These are phyloP conservation scores for Elasticomyces elasticus DNA, from an alignment of 495 filamentous ascomycete genomes.

Conservation along the genomic window DNA sequence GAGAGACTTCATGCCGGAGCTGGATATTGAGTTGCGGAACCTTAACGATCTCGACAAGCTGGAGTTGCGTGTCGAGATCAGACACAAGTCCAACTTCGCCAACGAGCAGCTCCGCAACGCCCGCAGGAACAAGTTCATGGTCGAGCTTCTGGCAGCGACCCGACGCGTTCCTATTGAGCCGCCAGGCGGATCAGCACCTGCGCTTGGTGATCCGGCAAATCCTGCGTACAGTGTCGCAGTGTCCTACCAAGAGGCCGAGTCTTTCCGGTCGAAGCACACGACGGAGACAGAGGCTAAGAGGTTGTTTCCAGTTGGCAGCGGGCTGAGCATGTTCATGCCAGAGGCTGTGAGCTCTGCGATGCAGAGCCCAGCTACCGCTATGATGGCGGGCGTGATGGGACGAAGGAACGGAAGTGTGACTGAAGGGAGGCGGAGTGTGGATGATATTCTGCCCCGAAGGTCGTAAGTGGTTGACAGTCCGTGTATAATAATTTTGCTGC, in stretches of 20 bases:
- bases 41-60: constrained; percentile 18
- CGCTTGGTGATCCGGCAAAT: constrained; percentile 16
- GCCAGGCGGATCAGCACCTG: constrained; percentile 13
- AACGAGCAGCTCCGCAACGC: constrained; percentile 20
- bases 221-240: constrained; percentile 16
- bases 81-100: constrained; percentile 25
- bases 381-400: constrained; percentile 10
- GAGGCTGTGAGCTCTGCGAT: constrained; percentile 8
- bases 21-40: constrained; percentile 20
- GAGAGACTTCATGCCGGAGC: constrained; percentile 15
- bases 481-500: background rate
- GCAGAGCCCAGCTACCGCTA: constrained; percentile 11
- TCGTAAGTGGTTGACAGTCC: background rate
- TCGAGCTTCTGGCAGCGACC: constrained; percentile 14
- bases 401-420: constrained; percentile 3
- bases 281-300: background rate
- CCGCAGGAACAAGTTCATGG: constrained; percentile 24
- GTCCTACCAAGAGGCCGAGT: constrained; percentile 5
- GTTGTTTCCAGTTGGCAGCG: constrained; percentile 4
- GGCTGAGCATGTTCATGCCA: constrained; percentile 1
- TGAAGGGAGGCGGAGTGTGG: constrained; percentile 7
- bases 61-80: constrained; percentile 16
- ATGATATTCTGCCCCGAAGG: constrained; percentile 3
- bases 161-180: constrained; percentile 20
- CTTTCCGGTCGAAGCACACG: background rate